Base-by-base conservation (phyloP, 208 protist genomes). In the Acanthamoeba lenticulata region DNA sequence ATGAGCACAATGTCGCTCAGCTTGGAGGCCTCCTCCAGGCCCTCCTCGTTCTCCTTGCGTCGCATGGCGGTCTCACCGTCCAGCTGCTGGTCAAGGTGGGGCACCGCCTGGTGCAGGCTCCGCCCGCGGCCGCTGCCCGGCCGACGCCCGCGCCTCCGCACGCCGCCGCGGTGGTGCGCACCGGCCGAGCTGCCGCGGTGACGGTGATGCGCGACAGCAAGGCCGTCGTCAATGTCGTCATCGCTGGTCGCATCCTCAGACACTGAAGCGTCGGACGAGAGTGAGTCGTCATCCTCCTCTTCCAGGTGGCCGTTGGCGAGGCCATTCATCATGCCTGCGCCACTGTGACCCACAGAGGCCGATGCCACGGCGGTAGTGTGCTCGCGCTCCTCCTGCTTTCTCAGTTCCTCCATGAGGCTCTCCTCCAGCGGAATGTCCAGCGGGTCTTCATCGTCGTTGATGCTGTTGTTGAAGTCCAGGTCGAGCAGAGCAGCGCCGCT, bases 331-430 rank as follows among this genome's bases (percentile, higher is more conserved):
- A 21, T 21, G 52, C 29, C 55, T 17, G 24, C 55, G 15, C 4
- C 15, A 1, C 21, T 62, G 55, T n/a, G 7, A 27, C 6, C 55
- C 24, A 27, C 21, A 17, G 24, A 29, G 55, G n/a, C 55, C 24
- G n/a, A n/a, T n/a, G 55, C 27, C 60, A 67, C 36, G 60, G 34
- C 40, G 24, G 44, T 47, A 29, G 6, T 45, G 34, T 79, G 32
- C 69, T 79, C 69, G 4, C 69, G 69, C 69, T 40, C 69, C 69
- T 79, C 69, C 69, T 79, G 38, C 69, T 79, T 79, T 45, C 69
- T 79, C 69, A 79, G 40, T 79, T 79, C 69, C 69, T 79, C 69
- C 69, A 79, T 79, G 40, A 79, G 69, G 40, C 69, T 79, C 69
- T 79, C 69, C 69, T 79, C 69, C 69, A 79, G 40, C 17, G 69